Evolutionary conservation across 2,329 filamentous ascomycete species (phyloP).

Genomic region (Arthrobotrys musiformis): DNA sequence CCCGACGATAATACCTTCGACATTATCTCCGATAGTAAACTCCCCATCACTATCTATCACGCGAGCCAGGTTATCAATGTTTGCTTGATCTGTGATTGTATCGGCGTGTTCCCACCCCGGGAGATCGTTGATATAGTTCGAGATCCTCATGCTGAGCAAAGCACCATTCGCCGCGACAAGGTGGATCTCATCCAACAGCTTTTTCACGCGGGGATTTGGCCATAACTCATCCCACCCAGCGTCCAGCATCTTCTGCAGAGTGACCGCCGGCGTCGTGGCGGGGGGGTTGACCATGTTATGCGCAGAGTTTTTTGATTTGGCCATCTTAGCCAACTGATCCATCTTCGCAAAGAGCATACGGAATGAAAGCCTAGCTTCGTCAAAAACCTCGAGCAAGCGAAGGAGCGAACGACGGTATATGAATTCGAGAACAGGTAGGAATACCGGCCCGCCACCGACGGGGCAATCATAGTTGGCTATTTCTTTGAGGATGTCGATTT

Average conservation of each 20-base stretch:
- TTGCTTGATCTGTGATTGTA: not conserved
- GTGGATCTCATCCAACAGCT: not conserved
- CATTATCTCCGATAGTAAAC: not conserved
- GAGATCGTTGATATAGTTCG: not conserved
- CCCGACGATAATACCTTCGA: not conserved
- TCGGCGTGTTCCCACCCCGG: not conserved
- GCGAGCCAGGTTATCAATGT: not conserved
- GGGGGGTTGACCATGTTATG: too few relatives aligned
- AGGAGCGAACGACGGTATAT: not conserved
- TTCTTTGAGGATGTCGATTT: constrained; percentile 1
- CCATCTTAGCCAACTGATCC: not conserved
- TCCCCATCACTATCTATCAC: not conserved
- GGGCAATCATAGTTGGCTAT: not conserved
- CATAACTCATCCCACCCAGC: not conserved
- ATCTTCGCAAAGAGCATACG: not conserved
- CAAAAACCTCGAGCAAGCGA: not conserved
- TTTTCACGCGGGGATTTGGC: not conserved
- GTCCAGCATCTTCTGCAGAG: not conserved
- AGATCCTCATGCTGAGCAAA: not conserved
- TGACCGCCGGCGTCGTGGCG: not conserved
- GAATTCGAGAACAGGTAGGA: not conserved
- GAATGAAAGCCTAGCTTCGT: not conserved
- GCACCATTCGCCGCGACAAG: not conserved
- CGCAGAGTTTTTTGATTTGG: not conserved
- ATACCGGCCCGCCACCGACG: not conserved